phyloP scores from a whole-genome alignment of 768 basidiomycete species.

The Xerocomellus dryophilus region DNA sequence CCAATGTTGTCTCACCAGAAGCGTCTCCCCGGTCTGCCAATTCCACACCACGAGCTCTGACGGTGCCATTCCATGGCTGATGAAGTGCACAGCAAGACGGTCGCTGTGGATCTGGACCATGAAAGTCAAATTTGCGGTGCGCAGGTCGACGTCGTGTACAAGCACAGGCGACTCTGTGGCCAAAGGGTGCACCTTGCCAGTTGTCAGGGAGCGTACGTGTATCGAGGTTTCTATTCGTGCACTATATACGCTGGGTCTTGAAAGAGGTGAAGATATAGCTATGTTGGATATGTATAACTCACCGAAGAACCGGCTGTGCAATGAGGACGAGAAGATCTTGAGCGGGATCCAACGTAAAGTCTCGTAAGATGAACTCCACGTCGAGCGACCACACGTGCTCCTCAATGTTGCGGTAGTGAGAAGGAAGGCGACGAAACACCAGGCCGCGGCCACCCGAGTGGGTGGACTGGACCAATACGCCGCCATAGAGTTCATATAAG shows the following conservation, averaged over 20 bases:
- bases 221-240: conserved; percentile 28
- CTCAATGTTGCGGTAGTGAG: conserved; percentile 44
- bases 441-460: conserved; percentile 28
- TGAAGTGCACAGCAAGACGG: conserved; percentile 49
- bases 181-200: conserved; percentile 45
- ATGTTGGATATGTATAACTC: conserved; percentile 11
- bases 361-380: conserved; percentile 41
- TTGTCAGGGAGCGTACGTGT: conserved; percentile 46
- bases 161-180: conserved; percentile 37
- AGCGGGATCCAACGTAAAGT: conserved; percentile 63
- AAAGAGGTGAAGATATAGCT: conserved; percentile 3
- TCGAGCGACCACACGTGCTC: conserved; percentile 44
- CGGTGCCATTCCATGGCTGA: conserved; percentile 30
- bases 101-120: conserved; percentile 56
- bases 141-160: conserved; percentile 19
- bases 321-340: conserved; percentile 61
- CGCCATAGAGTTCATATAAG: conserved; percentile 59
- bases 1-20: conserved; percentile 42
- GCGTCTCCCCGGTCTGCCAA: conserved; percentile 54
- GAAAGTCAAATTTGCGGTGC: conserved; percentile 33
- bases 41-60: conserved; percentile 61
- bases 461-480: conserved; percentile 47
- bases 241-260: conserved; percentile 11
- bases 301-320: conserved; percentile 37
- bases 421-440: conserved; percentile 49